Percentiles rank a stretch among this genome's conserved stretches.
Evolutionary conservation across 139 green algal species (phyloP).

Genomic region (Penium margaritaceum): DNA sequence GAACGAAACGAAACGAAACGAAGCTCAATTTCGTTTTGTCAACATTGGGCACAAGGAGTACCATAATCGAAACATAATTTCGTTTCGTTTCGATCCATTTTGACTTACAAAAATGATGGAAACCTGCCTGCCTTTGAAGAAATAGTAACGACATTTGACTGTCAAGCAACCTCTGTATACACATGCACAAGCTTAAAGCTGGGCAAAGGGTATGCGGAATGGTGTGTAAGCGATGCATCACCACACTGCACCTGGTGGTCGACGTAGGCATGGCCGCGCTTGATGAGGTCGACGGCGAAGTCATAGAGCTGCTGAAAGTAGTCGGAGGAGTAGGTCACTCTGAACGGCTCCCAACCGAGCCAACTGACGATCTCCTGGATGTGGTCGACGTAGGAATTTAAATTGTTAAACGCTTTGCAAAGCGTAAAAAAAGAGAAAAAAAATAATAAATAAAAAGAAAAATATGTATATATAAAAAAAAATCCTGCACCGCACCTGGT

Average conservation of each 20-base stretch:
- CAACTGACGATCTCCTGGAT: slow-evolving; percentile 90
- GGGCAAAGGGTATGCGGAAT: neutral
- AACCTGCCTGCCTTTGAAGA: neutral
- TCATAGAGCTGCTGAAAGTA: slow-evolving; percentile 91
- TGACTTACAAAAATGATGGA: neutral
- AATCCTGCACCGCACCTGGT: slow-evolving; percentile 65
- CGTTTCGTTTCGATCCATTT: no score
- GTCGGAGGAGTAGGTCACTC: slow-evolving; percentile 85
- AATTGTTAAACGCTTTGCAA: no score
- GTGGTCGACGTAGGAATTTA: slow-evolving; percentile 95
- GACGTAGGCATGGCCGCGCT: slow-evolving; percentile 82
- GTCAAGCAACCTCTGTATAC: no score
- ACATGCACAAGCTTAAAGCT: no score
- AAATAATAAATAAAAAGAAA: slow-evolving; percentile 1
- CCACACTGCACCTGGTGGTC: slow-evolving; percentile 80
- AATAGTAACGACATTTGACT: no score
- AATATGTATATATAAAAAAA: neutral
- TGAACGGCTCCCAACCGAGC: slow-evolving; percentile 88
- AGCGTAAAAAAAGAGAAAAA: slow-evolving; percentile 2
- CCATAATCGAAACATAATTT: no score
- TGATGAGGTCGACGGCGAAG: slow-evolving; percentile 87
- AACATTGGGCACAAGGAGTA: no score
- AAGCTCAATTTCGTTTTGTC: no score
- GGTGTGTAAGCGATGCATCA: neutral
- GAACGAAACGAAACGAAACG: no score